Evolutionary conservation across 129 eudicot species (phyloP).

Genomic region (sunflower (Helianthus annuus)): DNA sequence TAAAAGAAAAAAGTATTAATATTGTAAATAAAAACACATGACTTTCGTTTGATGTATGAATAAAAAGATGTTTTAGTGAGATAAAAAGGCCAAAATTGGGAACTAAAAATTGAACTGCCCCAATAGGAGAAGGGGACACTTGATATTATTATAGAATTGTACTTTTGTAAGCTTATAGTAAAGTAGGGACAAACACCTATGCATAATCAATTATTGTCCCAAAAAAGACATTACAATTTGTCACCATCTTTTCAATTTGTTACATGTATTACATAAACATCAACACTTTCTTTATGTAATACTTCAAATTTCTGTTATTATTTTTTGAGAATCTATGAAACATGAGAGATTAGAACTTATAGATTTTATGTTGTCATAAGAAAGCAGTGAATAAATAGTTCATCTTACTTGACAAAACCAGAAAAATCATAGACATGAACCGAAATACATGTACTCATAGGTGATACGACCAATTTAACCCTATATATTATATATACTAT

Average conservation of each 20-base stretch:
- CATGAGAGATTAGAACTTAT: neutral
- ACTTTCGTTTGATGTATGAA: slow-evolving; percentile 6
- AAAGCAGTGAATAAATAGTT: neutral
- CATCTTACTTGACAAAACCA: neutral
- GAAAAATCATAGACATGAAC: too few species aligned
- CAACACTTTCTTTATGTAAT: neutral
- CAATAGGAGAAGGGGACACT: slow-evolving; percentile 36
- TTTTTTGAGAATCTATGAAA: neutral
- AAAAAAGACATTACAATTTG: slow-evolving; percentile 40
- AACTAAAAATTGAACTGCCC: slow-evolving; percentile 30
- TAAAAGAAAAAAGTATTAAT: neutral
- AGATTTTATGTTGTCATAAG: neutral
- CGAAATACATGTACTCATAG: neutral
- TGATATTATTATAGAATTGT: slow-evolving; percentile 44
- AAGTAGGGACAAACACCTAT: slow-evolving; percentile 42
- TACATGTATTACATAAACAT: slow-evolving; percentile 15
- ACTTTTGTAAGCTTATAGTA: slow-evolving; percentile 35
- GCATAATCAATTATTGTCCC: slow-evolving; percentile 35
- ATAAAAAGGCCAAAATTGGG: slow-evolving; percentile 31
- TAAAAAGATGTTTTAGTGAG: slow-evolving; percentile 17
- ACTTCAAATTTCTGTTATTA: neutral
- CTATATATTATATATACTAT: neutral
- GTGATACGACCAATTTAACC: neutral
- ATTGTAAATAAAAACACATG: slow-evolving; percentile 22
- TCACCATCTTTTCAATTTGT: slow-evolving; percentile 34